Conservation (phyloP, 2,329 filamentous ascomycete genomes). For the Westerdykella sp. region DNA sequence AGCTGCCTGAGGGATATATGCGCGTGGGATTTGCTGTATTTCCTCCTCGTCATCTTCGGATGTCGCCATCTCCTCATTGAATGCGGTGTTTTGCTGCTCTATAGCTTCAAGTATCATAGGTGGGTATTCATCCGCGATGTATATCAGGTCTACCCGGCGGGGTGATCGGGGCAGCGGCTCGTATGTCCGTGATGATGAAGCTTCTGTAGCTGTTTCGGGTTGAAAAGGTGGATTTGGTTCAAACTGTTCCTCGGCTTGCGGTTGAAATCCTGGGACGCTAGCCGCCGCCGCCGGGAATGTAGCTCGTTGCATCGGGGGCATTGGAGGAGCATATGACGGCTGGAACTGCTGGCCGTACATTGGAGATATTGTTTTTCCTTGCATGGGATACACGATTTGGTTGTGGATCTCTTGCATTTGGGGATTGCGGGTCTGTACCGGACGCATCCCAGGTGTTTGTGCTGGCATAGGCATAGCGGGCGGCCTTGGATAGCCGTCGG, state of each 20-base stretch:
- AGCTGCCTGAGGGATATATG: conserved; percentile 10
- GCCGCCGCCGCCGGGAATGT: neutral
- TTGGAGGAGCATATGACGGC: no score
- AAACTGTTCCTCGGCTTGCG: neutral
- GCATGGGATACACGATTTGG: no score
- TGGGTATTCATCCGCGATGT: conserved; percentile 19
- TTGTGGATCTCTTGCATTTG: no score
- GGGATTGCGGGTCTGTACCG: no score
- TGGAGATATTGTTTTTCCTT: no score
- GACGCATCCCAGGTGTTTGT: no score
- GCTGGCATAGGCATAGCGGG: no score
- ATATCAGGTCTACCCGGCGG: conserved; percentile 14
- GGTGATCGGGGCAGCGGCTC: neutral
- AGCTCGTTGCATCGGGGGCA: no score
- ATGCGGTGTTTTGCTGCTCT: conserved; percentile 1
- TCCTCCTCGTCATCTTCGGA: neutral
- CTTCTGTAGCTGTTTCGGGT: neutral
- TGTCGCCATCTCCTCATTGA: conserved; percentile 1
- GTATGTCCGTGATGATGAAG: no score
- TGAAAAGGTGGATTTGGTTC: neutral
- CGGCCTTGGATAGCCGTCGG: no score
- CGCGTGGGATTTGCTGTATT: conserved; percentile 17
- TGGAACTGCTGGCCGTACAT: no score
- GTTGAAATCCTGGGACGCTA: neutral
- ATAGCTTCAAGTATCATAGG: conserved; percentile 11